Evolutionary conservation across 345 rosid species (phyloP).

Genomic region (Dovyalis caffra): DNA sequence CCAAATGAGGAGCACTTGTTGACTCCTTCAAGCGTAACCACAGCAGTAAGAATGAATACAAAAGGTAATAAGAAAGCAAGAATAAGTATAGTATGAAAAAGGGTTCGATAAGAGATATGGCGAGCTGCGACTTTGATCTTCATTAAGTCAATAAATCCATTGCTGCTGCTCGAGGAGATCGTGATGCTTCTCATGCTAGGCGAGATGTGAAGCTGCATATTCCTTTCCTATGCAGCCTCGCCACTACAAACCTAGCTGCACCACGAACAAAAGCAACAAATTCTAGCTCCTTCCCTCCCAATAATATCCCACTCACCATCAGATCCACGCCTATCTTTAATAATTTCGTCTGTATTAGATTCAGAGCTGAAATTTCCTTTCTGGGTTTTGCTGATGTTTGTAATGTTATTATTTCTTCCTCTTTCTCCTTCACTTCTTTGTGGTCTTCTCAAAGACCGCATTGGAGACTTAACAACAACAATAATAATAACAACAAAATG

Average conservation of each 20-base stretch:
- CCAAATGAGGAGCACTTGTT: slow-evolving; percentile 99
- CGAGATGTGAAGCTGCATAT: slow-evolving; percentile 99
- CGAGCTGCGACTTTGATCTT: slow-evolving; percentile 99
- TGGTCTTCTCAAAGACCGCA: slow-evolving; percentile 61
- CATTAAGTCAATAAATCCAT: slow-evolving; percentile 99
- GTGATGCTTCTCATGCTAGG: slow-evolving; percentile 99
- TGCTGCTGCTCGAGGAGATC: slow-evolving; percentile 73
- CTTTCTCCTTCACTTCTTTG: slow-evolving; percentile 14
- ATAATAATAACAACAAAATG: slow-evolving; percentile 7
- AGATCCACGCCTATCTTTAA: slow-evolving; percentile 47
- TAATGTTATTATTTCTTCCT: slow-evolving; percentile 16
- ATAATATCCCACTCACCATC: slow-evolving; percentile 61
- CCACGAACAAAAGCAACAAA: slow-evolving; percentile 22
- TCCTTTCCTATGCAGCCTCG: slow-evolving; percentile 68
- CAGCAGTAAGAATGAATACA: slow-evolving; percentile 95
- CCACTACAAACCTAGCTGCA: slow-evolving; percentile 24
- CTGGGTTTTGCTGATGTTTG: slow-evolving; percentile 15
- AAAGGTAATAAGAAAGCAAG: slow-evolving; percentile 99
- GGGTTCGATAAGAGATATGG: slow-evolving; percentile 94
- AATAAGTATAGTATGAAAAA: slow-evolving; percentile 89
- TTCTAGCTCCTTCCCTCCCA: slow-evolving; percentile 31
- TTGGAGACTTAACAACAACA: slow-evolving; percentile 41
- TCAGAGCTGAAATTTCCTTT: slow-evolving; percentile 14
- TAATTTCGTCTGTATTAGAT: slow-evolving; percentile 19
- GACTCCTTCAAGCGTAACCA: slow-evolving; percentile 99